These are phyloP conservation scores for Silene coronaria DNA, from an alignment of 179 eudicot genomes.

Conservation along the genomic window DNA sequence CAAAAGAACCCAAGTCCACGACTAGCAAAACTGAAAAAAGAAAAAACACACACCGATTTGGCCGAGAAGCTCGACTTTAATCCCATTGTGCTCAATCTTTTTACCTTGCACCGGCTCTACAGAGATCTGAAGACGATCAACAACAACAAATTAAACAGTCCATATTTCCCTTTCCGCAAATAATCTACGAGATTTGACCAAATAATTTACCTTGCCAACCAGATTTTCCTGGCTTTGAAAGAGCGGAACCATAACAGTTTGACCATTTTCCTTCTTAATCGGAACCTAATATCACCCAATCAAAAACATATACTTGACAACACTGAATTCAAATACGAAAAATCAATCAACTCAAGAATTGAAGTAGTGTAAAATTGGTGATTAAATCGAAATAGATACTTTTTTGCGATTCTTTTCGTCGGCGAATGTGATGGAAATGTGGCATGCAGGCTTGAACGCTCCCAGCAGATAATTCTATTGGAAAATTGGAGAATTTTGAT, in stretches of 20 bases:
- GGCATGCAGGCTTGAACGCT: slow-evolving; percentile 86
- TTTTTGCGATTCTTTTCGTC: slow-evolving; percentile 89
- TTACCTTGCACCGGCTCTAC: slow-evolving; percentile 88
- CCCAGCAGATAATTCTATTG: slow-evolving; percentile 71
- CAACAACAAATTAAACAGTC: slow-evolving; percentile 9
- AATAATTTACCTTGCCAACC: slow-evolving; percentile 62
- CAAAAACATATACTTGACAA: background rate
- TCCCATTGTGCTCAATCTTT: slow-evolving; percentile 96
- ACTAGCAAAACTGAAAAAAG: background rate
- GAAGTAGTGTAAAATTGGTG: background rate
- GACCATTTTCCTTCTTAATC: slow-evolving; percentile 89
- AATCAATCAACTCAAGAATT: background rate
- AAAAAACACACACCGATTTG: slow-evolving; percentile 66
- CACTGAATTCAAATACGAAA: background rate
- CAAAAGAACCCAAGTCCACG: background rate
- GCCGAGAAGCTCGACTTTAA: slow-evolving; percentile 94
- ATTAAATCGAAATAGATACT: slow-evolving; percentile 28
- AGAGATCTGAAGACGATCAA: slow-evolving; percentile 47
- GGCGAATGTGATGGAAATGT: slow-evolving; percentile 50
- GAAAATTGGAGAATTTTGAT: background rate
- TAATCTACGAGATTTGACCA: background rate
- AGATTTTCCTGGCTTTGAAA: slow-evolving; percentile 93
- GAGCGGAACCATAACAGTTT: slow-evolving; percentile 70
- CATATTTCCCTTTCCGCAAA: background rate
- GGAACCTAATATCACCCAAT: slow-evolving; percentile 48